These are phyloP conservation scores for Cyclotella atomus DNA, from an alignment of 108 stramenopile genomes.

Conservation along the genomic window DNA sequence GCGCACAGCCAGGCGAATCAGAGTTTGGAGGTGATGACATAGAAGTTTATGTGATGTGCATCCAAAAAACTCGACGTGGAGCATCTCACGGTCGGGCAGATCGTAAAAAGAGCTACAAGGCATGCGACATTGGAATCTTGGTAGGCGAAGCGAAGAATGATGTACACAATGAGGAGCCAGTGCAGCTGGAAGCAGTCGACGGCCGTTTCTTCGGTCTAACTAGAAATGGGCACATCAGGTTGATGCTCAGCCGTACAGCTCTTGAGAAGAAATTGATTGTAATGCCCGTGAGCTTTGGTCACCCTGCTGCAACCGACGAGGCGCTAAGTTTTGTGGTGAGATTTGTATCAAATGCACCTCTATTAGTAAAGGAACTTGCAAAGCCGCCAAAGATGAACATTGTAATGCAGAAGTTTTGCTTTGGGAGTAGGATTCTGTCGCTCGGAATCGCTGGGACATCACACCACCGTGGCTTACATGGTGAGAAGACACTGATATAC, in stretches of 20 bases:
- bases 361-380: conserved; percentile 62
- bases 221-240: conserved; percentile 59
- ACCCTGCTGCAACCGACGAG: conserved; percentile 74
- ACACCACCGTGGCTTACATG: conserved; percentile 36
- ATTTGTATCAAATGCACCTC: conserved; percentile 67
- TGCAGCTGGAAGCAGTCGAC: conserved; percentile 46
- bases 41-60: conserved; percentile 72
- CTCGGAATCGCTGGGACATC: conserved; percentile 48
- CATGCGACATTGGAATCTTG: conserved; percentile 68
- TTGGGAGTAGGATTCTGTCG: conserved; percentile 45
- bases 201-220: conserved; percentile 65
- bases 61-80: conserved; percentile 72
- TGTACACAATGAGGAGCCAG: conserved; percentile 4
- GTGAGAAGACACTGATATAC: conserved; percentile 43
- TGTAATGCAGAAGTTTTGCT: conserved; percentile 51
- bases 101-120: conserved; percentile 72
- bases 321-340: conserved; percentile 65
- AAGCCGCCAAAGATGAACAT: conserved; percentile 60
- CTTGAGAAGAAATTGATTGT: conserved; percentile 52
- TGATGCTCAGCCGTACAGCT: conserved; percentile 57
- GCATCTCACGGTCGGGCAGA: conserved; percentile 65
- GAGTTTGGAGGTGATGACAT: conserved; percentile 45
- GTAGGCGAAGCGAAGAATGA: conserved; percentile 42
- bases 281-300: conserved; percentile 77
- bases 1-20: conserved; percentile 47